phyloP scores from a whole-genome alignment of 1,284 basidiomycete genomes.

The Fomitopsis betulina region DNA sequence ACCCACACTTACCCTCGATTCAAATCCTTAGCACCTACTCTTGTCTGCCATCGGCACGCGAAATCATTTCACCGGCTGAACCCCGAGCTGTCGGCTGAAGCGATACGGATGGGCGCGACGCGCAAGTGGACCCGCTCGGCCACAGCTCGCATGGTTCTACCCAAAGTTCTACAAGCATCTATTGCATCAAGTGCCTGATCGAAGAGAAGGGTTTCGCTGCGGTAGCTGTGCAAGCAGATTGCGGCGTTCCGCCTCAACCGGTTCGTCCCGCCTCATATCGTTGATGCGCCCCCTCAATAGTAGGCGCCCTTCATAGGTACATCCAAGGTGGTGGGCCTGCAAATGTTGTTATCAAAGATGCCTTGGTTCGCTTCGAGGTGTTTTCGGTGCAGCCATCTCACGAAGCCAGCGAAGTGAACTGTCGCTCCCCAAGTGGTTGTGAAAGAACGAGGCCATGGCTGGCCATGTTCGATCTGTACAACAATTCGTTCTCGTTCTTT shows the following conservation, averaged over 20 bases:
- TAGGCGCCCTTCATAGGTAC: conserved; percentile 13
- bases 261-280: conserved; percentile 7
- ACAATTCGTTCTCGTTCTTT: conserved; percentile 21
- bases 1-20: conserved; percentile 14
- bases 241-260: conserved; percentile 26
- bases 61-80: no score
- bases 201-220: conserved; percentile 28
- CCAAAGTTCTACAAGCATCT: conserved; percentile 26
- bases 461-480: conserved; percentile 21
- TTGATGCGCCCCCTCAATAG: conserved; percentile 1
- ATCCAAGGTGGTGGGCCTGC: conserved; percentile 17
- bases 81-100: background rate
- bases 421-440: conserved; percentile 23
- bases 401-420: background rate
- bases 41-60: conserved; percentile 19
- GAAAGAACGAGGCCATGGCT: conserved; percentile 28
- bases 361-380: conserved; percentile 22
- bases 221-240: conserved; percentile 27
- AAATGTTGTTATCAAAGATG: conserved; percentile 12
- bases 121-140: conserved; percentile 25
- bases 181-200: conserved; percentile 22
- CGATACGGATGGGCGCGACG: conserved; percentile 7
- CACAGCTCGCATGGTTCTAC: conserved; percentile 28
- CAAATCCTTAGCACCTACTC: conserved; percentile 21
- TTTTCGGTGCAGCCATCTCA: background rate